Evolutionary conservation across 129 eudicot species (phyloP).

Genomic region (Chrysanthemum seticuspe): DNA sequence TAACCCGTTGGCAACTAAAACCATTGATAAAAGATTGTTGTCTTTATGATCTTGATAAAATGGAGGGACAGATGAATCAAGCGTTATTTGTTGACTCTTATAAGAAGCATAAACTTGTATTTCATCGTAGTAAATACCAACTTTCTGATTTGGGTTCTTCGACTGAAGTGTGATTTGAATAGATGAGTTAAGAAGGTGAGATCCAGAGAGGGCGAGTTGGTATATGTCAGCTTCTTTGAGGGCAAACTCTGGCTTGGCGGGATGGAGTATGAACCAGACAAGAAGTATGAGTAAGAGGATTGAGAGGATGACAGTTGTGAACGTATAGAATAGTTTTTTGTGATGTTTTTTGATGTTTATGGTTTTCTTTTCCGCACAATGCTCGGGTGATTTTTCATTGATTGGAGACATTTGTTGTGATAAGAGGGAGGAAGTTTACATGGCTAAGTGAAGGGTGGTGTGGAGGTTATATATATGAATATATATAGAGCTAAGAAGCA

Average conservation of each 20-base stretch:
- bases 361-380: conserved; percentile 63
- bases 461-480: conserved; percentile 33
- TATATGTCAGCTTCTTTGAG: conserved; percentile 68
- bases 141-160: conserved; percentile 68
- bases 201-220: conserved; percentile 65
- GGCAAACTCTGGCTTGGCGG: conserved; percentile 75
- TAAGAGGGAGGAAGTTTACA: conserved; percentile 23
- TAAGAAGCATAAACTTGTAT: conserved; percentile 61
- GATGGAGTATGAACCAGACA: conserved; percentile 67
- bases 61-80: conserved; percentile 51
- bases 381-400: conserved; percentile 81
- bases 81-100: conserved; percentile 70
- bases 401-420: conserved; percentile 66
- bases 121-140: conserved; percentile 71
- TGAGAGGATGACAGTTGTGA: conserved; percentile 61
- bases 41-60: conserved; percentile 73
- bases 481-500: conserved; percentile 32
- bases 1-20: conserved; percentile 47
- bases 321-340: conserved; percentile 56
- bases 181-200: conserved; percentile 77
- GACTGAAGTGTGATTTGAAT: conserved; percentile 65
- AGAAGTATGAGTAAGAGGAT: conserved; percentile 61
- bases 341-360: conserved; percentile 42
- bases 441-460: conserved; percentile 49
- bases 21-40: conserved; percentile 45